Evolutionary conservation across 257 asterid species (phyloP).

Genomic region (Plantago ovata): DNA sequence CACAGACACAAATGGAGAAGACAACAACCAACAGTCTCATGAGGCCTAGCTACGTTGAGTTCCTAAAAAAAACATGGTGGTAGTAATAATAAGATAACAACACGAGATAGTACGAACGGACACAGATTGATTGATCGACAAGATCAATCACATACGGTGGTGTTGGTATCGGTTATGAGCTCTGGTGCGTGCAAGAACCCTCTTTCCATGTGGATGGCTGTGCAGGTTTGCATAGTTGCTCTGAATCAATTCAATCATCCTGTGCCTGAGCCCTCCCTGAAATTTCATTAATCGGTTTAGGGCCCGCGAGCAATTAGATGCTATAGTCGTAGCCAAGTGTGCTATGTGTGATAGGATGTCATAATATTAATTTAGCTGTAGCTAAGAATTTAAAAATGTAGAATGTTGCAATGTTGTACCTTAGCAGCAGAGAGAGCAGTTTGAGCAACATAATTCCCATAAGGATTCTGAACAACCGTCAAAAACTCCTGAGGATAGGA

Average conservation of each 20-base stretch:
- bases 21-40: constrained; percentile 7
- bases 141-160: neutral
- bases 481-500: constrained; percentile 28
- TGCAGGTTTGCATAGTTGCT: constrained; percentile 3
- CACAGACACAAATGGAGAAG: too few species aligned
- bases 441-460: constrained; percentile 72
- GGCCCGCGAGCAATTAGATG: too few species aligned
- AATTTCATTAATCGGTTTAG: neutral
- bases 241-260: constrained; percentile 21
- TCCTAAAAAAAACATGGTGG: too few species aligned
- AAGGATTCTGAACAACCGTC: constrained; percentile 54
- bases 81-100: too few species aligned
- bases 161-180: constrained; percentile 1
- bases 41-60: neutral
- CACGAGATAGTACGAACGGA: neutral
- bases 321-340: too few species aligned
- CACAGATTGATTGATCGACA: neutral
- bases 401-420: constrained; percentile 27
- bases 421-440: constrained; percentile 26
- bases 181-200: constrained; percentile 40
- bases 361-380: too few species aligned
- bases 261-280: constrained; percentile 38
- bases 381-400: too few species aligned
- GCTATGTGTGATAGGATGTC: too few species aligned
- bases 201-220: constrained; percentile 33